Conservation (phyloP, 192 early-diverging fungal genomes). For the Phlyctochytrium planicorne region DNA sequence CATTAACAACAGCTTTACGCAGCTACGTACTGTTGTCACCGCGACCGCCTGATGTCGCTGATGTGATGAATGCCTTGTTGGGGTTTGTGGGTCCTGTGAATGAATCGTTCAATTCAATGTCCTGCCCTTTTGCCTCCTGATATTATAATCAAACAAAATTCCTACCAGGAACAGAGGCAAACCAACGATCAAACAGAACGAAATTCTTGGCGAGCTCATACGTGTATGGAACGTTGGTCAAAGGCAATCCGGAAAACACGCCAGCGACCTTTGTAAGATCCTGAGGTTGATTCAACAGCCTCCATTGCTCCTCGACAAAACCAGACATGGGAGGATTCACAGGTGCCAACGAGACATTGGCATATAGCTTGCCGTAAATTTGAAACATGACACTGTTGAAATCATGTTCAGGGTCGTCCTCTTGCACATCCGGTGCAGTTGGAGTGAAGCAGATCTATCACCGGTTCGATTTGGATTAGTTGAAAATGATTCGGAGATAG, state of each 20-base stretch:
- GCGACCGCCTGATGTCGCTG: slow-evolving; percentile 5
- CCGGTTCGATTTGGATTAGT: neutral
- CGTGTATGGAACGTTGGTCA: neutral
- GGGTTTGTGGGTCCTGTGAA: slow-evolving; percentile 18
- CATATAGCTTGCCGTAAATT: slow-evolving; percentile 1
- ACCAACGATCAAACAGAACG: slow-evolving; percentile 15
- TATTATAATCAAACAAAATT: no score
- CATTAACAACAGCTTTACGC: no score
- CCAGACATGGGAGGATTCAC: slow-evolving; percentile 3
- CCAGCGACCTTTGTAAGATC: neutral
- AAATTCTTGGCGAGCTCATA: slow-evolving; percentile 10
- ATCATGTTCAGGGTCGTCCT: neutral
- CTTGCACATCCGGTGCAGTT: neutral
- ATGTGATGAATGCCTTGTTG: slow-evolving; percentile 8
- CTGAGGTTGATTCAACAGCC: neutral
- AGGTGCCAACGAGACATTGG: neutral
- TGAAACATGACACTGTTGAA: neutral
- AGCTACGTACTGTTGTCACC: slow-evolving; percentile 3
- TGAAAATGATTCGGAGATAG: no score
- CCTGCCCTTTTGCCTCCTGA: no score
- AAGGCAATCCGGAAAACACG: neutral
- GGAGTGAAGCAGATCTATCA: neutral
- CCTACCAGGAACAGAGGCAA: slow-evolving; percentile 9
- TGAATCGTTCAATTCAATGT: no score
- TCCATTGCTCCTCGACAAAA: neutral